A percentile compares a stretch with the other conserved stretches of the same genome.
phyloP scores from a whole-genome alignment of 208 protist species.

The Trichomonas vaginalis region DNA sequence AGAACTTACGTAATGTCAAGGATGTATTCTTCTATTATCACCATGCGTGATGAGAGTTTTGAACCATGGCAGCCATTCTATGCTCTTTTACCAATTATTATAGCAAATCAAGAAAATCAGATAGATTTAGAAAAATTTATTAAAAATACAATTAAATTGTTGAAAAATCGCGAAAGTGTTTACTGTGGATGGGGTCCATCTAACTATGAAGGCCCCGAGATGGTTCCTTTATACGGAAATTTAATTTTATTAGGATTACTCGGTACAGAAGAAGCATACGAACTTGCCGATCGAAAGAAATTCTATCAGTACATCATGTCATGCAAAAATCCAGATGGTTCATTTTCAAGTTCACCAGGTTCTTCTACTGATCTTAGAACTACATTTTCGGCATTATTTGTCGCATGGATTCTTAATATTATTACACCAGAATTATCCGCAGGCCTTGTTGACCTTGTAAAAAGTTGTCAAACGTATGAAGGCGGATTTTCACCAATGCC shows the following conservation, averaged over 20 bases:
- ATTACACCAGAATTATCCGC: not conserved
- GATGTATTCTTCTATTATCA: no score
- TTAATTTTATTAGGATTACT: constrained; percentile 43
- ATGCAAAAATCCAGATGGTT: constrained; percentile 34
- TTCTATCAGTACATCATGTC: not conserved
- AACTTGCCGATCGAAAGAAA: not conserved
- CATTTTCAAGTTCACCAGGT: constrained; percentile 49
- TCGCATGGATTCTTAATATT: not conserved
- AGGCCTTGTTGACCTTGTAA: not conserved
- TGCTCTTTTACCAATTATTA: no score
- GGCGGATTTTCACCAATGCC: not conserved
- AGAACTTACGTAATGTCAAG: no score
- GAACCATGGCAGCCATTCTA: no score
- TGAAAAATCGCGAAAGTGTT: no score
- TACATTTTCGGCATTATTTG: not conserved
- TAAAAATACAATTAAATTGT: no score
- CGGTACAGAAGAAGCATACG: constrained; percentile 30
- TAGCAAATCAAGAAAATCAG: no score
- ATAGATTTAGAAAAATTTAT: no score
- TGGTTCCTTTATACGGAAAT: constrained; percentile 37
- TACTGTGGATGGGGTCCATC: not conserved
- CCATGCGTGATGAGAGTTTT: no score
- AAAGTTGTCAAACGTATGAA: not conserved
- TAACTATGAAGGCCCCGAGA: not conserved
- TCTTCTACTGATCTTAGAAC: constrained; percentile 49